Conservation (phyloP, 208 protist species). For the Naegleria lovaniensis region DNA sequence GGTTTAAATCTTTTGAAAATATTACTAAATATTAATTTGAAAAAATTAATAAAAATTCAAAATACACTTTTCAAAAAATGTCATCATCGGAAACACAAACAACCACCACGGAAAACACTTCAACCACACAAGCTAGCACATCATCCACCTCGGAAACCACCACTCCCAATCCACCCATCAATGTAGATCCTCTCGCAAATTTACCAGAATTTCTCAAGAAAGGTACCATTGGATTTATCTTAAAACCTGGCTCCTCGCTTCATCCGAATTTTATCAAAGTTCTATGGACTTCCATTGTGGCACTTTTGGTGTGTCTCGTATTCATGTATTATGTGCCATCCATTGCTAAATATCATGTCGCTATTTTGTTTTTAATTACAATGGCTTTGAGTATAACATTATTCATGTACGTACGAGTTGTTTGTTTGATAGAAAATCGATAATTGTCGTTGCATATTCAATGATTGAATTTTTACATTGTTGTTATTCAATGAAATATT, state of each 20-base stretch:
- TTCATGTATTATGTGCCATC: constrained; percentile 1
- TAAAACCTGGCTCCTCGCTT: constrained; percentile 6
- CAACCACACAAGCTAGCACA: not conserved
- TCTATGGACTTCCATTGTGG: not conserved
- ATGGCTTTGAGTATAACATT: not conserved
- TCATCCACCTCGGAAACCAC: not conserved
- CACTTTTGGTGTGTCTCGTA: not conserved
- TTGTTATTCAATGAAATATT: too few relatives aligned
- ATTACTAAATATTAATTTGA: too few relatives aligned
- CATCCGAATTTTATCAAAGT: not conserved
- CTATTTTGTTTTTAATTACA: not conserved
- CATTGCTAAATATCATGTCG: not conserved
- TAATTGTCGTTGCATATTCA: too few relatives aligned
- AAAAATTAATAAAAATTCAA: not conserved
- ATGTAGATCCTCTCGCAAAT: not conserved
- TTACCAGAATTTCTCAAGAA: not conserved
- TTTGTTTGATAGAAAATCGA: too few relatives aligned
- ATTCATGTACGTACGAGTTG: not conserved
- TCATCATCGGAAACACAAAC: not conserved
- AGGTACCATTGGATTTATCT: not conserved
- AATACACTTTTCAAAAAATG: not conserved
- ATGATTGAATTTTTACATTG: too few relatives aligned
- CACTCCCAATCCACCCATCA: not conserved
- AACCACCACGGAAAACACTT: not conserved
- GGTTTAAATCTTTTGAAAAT: too few relatives aligned